Evolutionary conservation across 73 alveolate species (phyloP).

Genomic region (Symbiodinium pilosum): DNA sequence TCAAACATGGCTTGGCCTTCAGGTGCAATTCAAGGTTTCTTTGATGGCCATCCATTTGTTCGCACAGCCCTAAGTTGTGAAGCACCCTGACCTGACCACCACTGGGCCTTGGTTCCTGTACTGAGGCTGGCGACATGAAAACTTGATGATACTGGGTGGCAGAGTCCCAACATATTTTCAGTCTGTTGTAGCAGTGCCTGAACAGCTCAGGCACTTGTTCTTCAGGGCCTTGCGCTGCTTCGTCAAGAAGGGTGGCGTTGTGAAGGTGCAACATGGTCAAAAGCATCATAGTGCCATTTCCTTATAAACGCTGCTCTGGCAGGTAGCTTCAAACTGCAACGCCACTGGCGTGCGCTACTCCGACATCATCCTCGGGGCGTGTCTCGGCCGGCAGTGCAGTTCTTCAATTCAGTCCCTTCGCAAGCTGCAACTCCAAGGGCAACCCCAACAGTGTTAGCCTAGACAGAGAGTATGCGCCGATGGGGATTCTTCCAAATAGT

Average conservation of each 20-base stretch:
- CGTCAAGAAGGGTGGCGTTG: background rate
- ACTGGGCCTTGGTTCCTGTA: background rate
- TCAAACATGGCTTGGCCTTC: too few relatives aligned
- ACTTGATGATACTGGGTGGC: background rate
- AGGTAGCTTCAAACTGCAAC: slow-evolving; percentile 77
- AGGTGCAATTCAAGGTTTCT: slow-evolving; percentile 16
- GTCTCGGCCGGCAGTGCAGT: background rate
- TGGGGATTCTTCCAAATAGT: too few relatives aligned
- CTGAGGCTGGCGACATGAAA: slow-evolving; percentile 30
- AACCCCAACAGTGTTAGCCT: too few relatives aligned
- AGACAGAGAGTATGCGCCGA: too few relatives aligned
- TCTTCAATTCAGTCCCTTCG: too few relatives aligned
- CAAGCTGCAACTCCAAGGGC: too few relatives aligned
- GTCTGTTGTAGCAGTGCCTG: background rate
- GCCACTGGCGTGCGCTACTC: slow-evolving; percentile 92
- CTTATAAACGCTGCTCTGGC: too few relatives aligned
- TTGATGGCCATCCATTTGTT: slow-evolving; percentile 24
- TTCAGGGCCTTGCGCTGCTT: slow-evolving; percentile 11
- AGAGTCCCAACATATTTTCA: background rate
- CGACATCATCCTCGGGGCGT: slow-evolving; percentile 78
- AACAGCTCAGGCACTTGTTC: slow-evolving; percentile 21
- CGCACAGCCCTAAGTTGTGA: background rate
- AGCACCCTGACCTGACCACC: background rate
- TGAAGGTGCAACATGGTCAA: slow-evolving; percentile 15
- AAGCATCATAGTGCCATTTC: too few relatives aligned